A percentile compares a stretch with the other conserved stretches of the same genome.
Conservation (phyloP, 75 land plant genomes). For the Selaginella tamariscina region DNA sequence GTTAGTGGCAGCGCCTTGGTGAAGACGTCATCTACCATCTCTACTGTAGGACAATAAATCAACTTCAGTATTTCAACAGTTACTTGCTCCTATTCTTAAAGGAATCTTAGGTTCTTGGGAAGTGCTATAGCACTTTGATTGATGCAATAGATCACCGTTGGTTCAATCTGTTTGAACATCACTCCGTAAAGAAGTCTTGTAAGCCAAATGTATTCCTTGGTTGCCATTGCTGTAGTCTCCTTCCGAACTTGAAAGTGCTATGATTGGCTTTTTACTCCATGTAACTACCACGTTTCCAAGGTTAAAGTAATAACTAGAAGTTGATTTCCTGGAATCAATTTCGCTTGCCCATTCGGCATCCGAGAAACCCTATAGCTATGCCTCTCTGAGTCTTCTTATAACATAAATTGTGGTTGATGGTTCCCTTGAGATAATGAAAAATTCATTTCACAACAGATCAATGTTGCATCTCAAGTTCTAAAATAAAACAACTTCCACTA, state of each 20-base stretch:
- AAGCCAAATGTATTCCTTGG: too few species aligned
- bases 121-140: slow-evolving; percentile 10
- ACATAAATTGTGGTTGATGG: not conserved
- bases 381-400: not conserved
- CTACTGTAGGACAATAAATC: slow-evolving; percentile 14
- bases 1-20: slow-evolving; percentile 26
- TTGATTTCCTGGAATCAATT: slow-evolving; percentile 16
- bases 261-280: slow-evolving; percentile 18
- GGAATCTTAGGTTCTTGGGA: slow-evolving; percentile 15
- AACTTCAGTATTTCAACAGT: not conserved
- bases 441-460: slow-evolving; percentile 25
- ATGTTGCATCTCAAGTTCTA: slow-evolving; percentile 15
- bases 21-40: slow-evolving; percentile 21
- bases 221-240: slow-evolving; percentile 31
- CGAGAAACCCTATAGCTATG: not conserved
- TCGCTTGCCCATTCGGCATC: slow-evolving; percentile 25
- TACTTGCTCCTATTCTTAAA: slow-evolving; percentile 16
- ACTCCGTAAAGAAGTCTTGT: too few species aligned
- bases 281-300: slow-evolving; percentile 19
- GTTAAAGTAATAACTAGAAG: slow-evolving; percentile 14
- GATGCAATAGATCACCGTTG: slow-evolving; percentile 13
- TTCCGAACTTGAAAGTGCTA: slow-evolving; percentile 23
- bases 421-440: too few species aligned
- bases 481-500: slow-evolving; percentile 16
- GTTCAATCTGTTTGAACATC: too few species aligned